phyloP scores from a whole-genome alignment of 768 basidiomycete species.

The Phanerochaete carnosa region DNA sequence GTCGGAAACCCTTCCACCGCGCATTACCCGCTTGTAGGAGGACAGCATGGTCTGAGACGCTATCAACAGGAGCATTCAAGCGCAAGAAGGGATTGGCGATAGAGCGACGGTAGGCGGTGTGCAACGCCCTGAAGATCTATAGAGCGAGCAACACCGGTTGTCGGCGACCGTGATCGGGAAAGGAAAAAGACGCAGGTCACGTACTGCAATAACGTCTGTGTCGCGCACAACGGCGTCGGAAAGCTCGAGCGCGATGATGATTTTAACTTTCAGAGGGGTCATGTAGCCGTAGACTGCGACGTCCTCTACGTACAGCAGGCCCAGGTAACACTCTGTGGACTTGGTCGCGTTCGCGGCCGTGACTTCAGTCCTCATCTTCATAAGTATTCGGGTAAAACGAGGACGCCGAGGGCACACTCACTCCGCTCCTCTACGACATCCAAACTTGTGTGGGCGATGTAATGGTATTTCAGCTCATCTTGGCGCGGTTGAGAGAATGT shows the following conservation, averaged over 20 bases:
- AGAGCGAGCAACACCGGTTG: not conserved
- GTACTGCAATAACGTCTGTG: conserved; percentile 70
- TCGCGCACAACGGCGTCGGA: conserved; percentile 82
- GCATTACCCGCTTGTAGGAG: conserved; percentile 58
- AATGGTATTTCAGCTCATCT: conserved; percentile 80
- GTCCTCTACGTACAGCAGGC: conserved; percentile 87
- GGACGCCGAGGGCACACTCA: conserved; percentile 34
- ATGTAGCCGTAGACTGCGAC: conserved; percentile 91
- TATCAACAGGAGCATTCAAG: conserved; percentile 49
- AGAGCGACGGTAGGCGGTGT: conserved; percentile 82
- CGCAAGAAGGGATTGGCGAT: conserved; percentile 86
- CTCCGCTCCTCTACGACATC: conserved; percentile 92
- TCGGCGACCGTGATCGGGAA: not conserved
- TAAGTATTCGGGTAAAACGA: not conserved
- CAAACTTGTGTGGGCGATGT: conserved; percentile 85
- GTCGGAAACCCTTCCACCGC: conserved; percentile 69
- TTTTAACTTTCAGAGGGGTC: conserved; percentile 84
- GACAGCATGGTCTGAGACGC: conserved; percentile 46
- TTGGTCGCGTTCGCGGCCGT: conserved; percentile 46
- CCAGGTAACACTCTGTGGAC: conserved; percentile 76
- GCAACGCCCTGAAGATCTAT: conserved; percentile 85
- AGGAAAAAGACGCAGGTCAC: conserved; percentile 21
- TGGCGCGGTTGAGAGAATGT: conserved; percentile 59
- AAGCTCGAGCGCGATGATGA: conserved; percentile 75
- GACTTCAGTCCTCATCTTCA: conserved; percentile 18